Conservation (phyloP, 108 stramenopile genomes). For the Nannochloropsis gaditana region DNA sequence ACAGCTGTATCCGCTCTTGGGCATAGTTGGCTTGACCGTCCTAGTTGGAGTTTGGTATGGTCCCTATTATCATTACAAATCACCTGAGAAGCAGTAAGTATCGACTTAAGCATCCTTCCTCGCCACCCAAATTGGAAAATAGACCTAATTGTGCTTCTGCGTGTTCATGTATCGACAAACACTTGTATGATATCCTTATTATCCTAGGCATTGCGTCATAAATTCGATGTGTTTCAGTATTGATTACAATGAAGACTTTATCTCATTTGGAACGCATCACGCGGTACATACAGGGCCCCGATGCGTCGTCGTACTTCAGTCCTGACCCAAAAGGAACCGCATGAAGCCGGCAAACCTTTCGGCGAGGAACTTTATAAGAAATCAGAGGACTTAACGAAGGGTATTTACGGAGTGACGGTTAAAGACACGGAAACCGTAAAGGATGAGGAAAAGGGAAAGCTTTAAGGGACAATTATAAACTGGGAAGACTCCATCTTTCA, state of each 20-base stretch:
- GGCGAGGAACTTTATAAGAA: neutral
- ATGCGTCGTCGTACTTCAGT: neutral
- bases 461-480: neutral
- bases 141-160: no score
- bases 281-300: neutral
- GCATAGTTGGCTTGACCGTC: neutral
- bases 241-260: no score
- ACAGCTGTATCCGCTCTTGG: neutral
- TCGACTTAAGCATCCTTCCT: no score
- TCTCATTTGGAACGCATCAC: no score
- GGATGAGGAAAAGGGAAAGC: neutral
- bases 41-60: neutral
- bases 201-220: no score
- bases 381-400: neutral
- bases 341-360: neutral
- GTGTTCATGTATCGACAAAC: no score
- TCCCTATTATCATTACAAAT: neutral
- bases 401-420: neutral
- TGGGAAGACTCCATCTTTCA: no score
- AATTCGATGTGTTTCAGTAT: no score
- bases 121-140: no score
- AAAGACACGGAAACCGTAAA: slow-evolving; percentile 9
- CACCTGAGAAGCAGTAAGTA: neutral
- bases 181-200: no score
- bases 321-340: neutral